Base-by-base conservation (phyloP, 2,329 filamentous ascomycete genomes). In the Alternaria ethzedia region DNA sequence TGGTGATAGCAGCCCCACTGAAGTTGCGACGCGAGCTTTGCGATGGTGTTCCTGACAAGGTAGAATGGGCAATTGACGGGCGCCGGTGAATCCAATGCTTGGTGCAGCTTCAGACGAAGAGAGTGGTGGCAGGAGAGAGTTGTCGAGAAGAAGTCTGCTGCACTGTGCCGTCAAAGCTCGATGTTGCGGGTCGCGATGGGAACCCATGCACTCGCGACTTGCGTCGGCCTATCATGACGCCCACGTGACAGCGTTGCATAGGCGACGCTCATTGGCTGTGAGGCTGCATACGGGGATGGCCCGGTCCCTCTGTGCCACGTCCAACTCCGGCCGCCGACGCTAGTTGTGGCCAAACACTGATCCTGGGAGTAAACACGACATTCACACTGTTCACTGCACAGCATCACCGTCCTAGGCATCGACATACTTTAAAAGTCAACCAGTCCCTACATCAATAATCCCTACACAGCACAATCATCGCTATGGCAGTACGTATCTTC, bases 401-500 rank as follows among this genome's bases (percentile, higher is more conserved):
- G 20, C 23, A 23, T 47, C 12, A 50, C 46, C 55, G 45, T 60
- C 28, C n/a, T 47, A 44, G 44, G 54, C 58, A 57, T 56, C 55
- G 21, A 20, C 36, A 61, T 43, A 36, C 41, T 43, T 51, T 25
- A 17, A 28, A 11, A 26, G 25, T 45, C 41, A 43, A n/a, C 52
- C 51, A 20, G 30, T 57, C 44, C 51, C 25, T 62, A 23, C 59
- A 69, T 71, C 64, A 21, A 17, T 41, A 41, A 11, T 41, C 36
- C 36, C 62, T 71, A 73, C 43, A 55, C 62, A 65, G 36, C 45
- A 43, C 49, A 25, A 21, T 36, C 61, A 32, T 52, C 69, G 71
- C 55, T 66, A 78, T 78, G 76, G 71, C 75, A 57, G 75, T 78
- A 50, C 59, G 73, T 68, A 26, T n/a, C 36, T 20, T 36, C 17